These are phyloP conservation scores for Penicillium frequentans DNA, from an alignment of 2,329 filamentous ascomycete genomes.

Conservation along the genomic window DNA sequence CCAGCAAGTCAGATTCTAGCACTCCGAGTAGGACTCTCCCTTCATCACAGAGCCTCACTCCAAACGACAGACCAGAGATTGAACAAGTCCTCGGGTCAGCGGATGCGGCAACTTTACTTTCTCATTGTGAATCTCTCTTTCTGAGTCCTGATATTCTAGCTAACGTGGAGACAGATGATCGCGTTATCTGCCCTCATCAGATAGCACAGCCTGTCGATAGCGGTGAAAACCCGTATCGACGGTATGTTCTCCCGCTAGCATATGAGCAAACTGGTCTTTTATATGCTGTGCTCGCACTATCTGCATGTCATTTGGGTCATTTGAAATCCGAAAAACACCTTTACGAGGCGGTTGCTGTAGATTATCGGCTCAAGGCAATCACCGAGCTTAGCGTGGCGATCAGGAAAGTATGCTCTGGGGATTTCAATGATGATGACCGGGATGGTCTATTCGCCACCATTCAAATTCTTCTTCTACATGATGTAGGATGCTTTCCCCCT, in stretches of 20 bases:
- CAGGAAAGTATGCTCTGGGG: constrained; percentile 24
- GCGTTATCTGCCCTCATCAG: constrained; percentile 30
- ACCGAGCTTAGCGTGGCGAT: constrained; percentile 27
- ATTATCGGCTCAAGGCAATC: constrained; percentile 31
- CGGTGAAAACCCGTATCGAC: constrained; percentile 29
- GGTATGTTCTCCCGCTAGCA: constrained; percentile 30
- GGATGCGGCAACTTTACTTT: constrained; percentile 19
- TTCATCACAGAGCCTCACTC: background rate
- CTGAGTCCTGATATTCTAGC: background rate
- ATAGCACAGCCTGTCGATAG: constrained; percentile 24
- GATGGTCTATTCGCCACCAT: constrained; percentile 31
- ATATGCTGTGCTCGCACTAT: constrained; percentile 29
- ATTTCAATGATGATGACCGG: constrained; percentile 25
- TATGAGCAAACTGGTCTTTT: constrained; percentile 28
- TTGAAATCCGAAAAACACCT: constrained; percentile 19
- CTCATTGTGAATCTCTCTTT: constrained; percentile 21
- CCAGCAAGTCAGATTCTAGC: background rate
- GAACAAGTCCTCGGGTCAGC: background rate
- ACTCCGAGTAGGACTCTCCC: background rate
- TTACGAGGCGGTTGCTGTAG: constrained; percentile 26
- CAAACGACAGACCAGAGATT: background rate
- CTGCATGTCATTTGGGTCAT: constrained; percentile 30
- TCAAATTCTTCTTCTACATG: constrained; percentile 32
- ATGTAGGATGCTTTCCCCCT: constrained; percentile 20
- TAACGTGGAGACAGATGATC: constrained; percentile 22